These are phyloP conservation scores for Boletus semigastroideus DNA, from an alignment of 1,284 basidiomycete species.

Conservation along the genomic window DNA sequence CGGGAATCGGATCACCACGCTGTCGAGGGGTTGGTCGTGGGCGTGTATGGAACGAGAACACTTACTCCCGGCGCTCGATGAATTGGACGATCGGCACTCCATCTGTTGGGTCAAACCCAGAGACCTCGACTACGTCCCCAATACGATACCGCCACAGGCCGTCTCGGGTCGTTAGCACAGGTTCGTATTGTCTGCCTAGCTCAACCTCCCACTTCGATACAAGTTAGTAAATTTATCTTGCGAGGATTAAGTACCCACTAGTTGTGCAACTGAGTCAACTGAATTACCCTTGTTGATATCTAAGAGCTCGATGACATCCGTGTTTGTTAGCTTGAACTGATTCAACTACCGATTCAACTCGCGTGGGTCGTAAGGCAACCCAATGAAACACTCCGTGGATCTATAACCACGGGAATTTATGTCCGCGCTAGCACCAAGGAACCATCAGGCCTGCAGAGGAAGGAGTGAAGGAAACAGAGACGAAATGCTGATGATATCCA, in stretches of 20 bases:
- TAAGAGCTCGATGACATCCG: slow-evolving; percentile 16
- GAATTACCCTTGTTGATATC: slow-evolving; percentile 9
- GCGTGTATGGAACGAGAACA: neutral
- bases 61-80: slow-evolving; percentile 12
- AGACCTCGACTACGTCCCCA: slow-evolving; percentile 21
- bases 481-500: neutral
- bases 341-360: slow-evolving; percentile 15
- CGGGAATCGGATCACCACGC: neutral
- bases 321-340: slow-evolving; percentile 2
- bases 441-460: slow-evolving; percentile 5
- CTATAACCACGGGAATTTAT: slow-evolving; percentile 6
- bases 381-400: slow-evolving; percentile 9
- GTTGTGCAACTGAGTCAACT: slow-evolving; percentile 1
- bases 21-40: neutral
- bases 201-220: slow-evolving; percentile 21
- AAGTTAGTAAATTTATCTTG: neutral
- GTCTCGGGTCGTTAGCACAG: slow-evolving; percentile 18
- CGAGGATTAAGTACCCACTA: slow-evolving; percentile 6
- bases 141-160: slow-evolving; percentile 25
- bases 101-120: slow-evolving; percentile 17
- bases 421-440: slow-evolving; percentile 5
- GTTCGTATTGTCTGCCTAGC: slow-evolving; percentile 16
- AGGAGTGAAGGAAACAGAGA: neutral
- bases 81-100: slow-evolving; percentile 1
- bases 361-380: slow-evolving; percentile 3